These are phyloP conservation scores for Argentina anserina DNA, from an alignment of 306 rosid species.

Conservation along the genomic window DNA sequence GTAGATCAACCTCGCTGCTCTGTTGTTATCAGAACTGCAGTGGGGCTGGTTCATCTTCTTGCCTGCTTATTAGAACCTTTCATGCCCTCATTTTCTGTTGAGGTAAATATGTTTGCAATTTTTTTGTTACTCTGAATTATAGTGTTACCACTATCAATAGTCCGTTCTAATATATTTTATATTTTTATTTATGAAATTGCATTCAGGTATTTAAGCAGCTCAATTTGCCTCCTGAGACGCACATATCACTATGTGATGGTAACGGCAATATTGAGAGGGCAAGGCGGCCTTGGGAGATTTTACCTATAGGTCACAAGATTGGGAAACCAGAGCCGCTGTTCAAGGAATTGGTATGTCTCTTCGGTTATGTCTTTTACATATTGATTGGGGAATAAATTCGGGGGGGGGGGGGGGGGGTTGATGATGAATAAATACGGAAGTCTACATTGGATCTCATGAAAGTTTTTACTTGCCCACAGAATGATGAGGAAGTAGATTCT, in stretches of 20 bases:
- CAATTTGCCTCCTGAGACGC: slow-evolving; percentile 53
- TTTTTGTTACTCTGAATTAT: neutral
- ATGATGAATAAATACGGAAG: neutral
- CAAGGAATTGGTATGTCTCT: slow-evolving; percentile 70
- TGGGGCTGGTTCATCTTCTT: slow-evolving; percentile 80
- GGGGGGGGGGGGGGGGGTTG: neutral
- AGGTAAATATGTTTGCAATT: slow-evolving; percentile 39
- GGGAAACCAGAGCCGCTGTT: slow-evolving; percentile 86
- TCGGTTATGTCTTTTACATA: neutral
- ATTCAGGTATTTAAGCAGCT: slow-evolving; percentile 81
- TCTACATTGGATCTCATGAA: neutral
- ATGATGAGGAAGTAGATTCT: slow-evolving; percentile 78
- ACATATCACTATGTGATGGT: slow-evolving; percentile 64
- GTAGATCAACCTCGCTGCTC: slow-evolving; percentile 64
- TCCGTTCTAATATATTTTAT: neutral
- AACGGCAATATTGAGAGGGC: slow-evolving; percentile 68
- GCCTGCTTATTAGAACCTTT: slow-evolving; percentile 87
- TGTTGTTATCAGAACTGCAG: slow-evolving; percentile 80
- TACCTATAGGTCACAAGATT: slow-evolving; percentile 76
- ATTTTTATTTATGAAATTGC: slow-evolving; percentile 6
- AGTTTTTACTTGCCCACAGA: slow-evolving; percentile 48
- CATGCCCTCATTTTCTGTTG: slow-evolving; percentile 79
- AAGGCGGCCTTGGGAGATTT: slow-evolving; percentile 68
- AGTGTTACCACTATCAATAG: neutral
- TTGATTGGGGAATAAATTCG: neutral